Evolutionary conservation across 371 early-diverging fungal genomes (phyloP).

Genomic region (Chytridiales sp.): DNA sequence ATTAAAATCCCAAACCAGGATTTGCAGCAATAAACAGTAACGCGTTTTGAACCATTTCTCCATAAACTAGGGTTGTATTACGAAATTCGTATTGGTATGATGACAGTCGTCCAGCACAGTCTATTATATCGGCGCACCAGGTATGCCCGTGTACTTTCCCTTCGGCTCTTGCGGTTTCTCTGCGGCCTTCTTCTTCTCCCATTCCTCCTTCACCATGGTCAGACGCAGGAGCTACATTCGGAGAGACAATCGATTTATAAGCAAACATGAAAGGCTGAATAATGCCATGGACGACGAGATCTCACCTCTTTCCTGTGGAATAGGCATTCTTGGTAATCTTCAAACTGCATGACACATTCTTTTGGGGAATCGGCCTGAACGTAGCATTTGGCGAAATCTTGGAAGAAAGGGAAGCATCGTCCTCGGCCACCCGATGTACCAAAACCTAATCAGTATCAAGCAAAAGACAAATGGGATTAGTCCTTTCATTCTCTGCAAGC

Average conservation of each 20-base stretch:
- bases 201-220: constrained; percentile 35
- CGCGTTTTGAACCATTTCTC: too few relatives aligned
- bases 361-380: constrained; percentile 41
- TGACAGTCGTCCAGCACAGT: too few relatives aligned
- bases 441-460: too few relatives aligned
- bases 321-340: constrained; percentile 56
- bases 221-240: constrained; percentile 30
- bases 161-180: constrained; percentile 16
- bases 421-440: constrained; percentile 53
- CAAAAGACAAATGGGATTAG: too few relatives aligned
- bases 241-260: neutral
- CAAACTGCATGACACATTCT: constrained; percentile 43
- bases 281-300: neutral
- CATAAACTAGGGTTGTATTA: too few relatives aligned
- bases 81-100: too few relatives aligned
- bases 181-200: constrained; percentile 22
- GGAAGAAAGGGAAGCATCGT: constrained; percentile 55
- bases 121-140: too few relatives aligned
- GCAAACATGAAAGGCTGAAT: neutral
- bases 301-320: constrained; percentile 53
- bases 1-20: too few relatives aligned
- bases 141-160: too few relatives aligned
- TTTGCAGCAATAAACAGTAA: too few relatives aligned
- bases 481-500: too few relatives aligned
- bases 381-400: constrained; percentile 51